Evolutionary conservation across 768 basidiomycete genomes (phyloP), one percentile per base, ranked within the genome.

Genomic region (Cytidiella melzeri): DNA sequence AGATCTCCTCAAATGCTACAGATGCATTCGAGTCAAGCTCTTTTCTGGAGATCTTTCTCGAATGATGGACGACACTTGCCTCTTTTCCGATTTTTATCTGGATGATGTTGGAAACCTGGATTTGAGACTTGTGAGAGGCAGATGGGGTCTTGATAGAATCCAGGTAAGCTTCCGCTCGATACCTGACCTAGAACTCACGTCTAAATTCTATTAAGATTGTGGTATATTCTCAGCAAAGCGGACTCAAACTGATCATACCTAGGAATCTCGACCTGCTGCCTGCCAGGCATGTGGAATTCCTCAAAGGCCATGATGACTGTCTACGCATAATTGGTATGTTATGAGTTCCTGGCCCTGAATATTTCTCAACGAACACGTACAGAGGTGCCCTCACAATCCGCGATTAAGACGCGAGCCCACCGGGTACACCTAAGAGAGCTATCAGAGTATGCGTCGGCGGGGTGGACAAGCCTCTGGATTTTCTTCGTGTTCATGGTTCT

Each of bases 291-390:
- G 46, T 47, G 9, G 23, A 37, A 10, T 34, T 47, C 23, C 18
- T 47, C 36, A 37, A 37, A 47, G 46, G 46, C n/a, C 19, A 47
- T 24, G 46, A 47, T 25, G 23, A 18, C 13, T 47, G 37, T n/a
- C 37, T 47, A 6, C 37, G 46, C n/a, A 47, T 47, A 6, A 26
- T 47, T n/a, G 46, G 46, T 47, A n/a, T 18, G 46, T 47, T 23
- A 6, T 41, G 2, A 21, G 23, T 5, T 25, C 5, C 40, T 25
- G 37, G 10, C 12, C 3, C 1, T 4, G 2, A 23, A 34, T 3
- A 19, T 30, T 3, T 11, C 18, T 40, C 40, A 5, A 38, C 19
- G 19, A 5, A 46, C 27, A 2, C 21, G 10, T 25, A 23, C 24
- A 47, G 46, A 47, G 18, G 46, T 38, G 23, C 46, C 38, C 38